Evolutionary conservation across 768 basidiomycete genomes (phyloP).

Genomic region (Crucibulum laeve): DNA sequence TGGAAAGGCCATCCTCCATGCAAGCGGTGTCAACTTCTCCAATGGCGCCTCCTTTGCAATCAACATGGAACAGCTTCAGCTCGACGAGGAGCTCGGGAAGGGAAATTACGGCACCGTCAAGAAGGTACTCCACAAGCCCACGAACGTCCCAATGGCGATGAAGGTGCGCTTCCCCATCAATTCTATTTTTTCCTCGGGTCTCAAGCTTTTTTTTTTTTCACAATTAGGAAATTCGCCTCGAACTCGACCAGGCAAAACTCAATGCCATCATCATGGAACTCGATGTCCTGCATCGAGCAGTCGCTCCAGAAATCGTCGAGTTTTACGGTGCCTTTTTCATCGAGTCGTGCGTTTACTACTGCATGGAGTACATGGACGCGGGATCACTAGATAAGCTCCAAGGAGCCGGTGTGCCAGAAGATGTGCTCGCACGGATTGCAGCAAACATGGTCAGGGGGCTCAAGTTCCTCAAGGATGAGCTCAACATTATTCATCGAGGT

Average conservation of each 20-base stretch:
- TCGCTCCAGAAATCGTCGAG: slow-evolving; percentile 90
- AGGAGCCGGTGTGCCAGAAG: slow-evolving; percentile 62
- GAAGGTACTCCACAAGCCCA: slow-evolving; percentile 90
- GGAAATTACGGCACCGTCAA: slow-evolving; percentile 99
- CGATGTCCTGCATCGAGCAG: slow-evolving; percentile 93
- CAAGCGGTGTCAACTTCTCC: slow-evolving; percentile 80
- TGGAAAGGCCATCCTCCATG: slow-evolving; percentile 90
- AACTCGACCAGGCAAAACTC: slow-evolving; percentile 89
- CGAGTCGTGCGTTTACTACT: slow-evolving; percentile 99
- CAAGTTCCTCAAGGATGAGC: slow-evolving; percentile 90
- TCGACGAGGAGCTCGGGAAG: slow-evolving; percentile 90
- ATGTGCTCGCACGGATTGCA: slow-evolving; percentile 80
- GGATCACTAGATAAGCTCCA: slow-evolving; percentile 88
- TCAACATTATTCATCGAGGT: slow-evolving; percentile 73
- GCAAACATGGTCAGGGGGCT: slow-evolving; percentile 82
- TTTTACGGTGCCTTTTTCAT: slow-evolving; percentile 99
- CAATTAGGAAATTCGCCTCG: slow-evolving; percentile 89
- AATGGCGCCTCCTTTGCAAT: slow-evolving; percentile 89
- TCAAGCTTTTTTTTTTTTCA: slow-evolving; percentile 5
- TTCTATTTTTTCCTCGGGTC: slow-evolving; percentile 5
- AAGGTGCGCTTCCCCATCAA: slow-evolving; percentile 56
- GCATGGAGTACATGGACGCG: slow-evolving; percentile 99
- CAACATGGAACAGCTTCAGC: slow-evolving; percentile 89
- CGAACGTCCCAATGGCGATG: slow-evolving; percentile 97
- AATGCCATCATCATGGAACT: slow-evolving; percentile 99